phyloP scores from a whole-genome alignment of 2,329 filamentous ascomycete species.

The Coleophoma crateriformis region DNA sequence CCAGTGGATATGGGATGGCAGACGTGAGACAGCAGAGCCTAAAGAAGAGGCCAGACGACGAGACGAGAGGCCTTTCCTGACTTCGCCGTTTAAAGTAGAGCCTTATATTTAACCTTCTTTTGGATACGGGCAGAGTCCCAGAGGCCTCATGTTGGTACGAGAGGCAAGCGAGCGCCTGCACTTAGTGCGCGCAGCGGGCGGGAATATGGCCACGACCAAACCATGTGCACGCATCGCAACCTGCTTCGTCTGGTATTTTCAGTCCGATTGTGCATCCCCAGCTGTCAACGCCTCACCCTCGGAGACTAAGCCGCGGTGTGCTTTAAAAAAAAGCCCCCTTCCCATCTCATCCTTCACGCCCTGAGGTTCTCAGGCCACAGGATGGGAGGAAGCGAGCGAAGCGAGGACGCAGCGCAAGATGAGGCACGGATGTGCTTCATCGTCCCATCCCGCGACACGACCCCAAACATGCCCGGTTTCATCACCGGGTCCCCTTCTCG shows the following conservation, averaged over 20 bases:
- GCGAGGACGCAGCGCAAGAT: slow-evolving; percentile 6
- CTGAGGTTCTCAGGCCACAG: no score
- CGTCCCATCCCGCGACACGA: slow-evolving; percentile 5
- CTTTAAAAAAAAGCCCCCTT: no score
- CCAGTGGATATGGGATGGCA: slow-evolving; percentile 10
- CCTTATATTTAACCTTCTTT: neutral
- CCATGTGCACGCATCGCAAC: neutral
- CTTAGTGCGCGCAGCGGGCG: no score
- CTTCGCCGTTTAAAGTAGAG: neutral
- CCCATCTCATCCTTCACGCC: no score
- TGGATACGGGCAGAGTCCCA: neutral
- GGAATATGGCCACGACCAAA: no score
- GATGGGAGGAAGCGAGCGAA: slow-evolving; percentile 6
- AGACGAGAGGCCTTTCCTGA: no score
- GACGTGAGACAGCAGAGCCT: neutral
- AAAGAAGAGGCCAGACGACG: neutral
- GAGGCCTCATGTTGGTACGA: no score
- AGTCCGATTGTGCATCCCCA: neutral
- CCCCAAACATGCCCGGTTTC: slow-evolving; percentile 18
- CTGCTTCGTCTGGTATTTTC: neutral
- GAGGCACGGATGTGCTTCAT: slow-evolving; percentile 19
- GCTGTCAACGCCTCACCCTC: neutral
- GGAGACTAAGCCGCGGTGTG: slow-evolving; percentile 1
- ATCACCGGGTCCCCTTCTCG: slow-evolving; percentile 4
- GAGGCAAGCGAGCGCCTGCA: no score